Evolutionary conservation across 2,329 filamentous ascomycete genomes (phyloP).

Genomic region (Colletotrichum lupini): DNA sequence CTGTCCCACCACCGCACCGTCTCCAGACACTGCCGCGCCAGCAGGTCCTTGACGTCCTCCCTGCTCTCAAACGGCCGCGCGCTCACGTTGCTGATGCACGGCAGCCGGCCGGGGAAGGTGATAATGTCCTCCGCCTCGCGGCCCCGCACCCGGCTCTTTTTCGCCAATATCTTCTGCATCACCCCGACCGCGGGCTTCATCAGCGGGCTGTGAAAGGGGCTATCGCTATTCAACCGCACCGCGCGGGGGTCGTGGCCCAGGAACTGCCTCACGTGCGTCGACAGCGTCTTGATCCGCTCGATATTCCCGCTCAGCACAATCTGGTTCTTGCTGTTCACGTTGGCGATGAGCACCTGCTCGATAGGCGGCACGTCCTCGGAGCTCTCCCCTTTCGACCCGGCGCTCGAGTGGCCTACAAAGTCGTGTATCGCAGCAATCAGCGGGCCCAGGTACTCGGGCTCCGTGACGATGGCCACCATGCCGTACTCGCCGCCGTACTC

Average conservation of each 20-base stretch:
- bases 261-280: constrained; percentile 89
- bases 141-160: constrained; percentile 64
- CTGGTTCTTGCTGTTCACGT: constrained; percentile 96
- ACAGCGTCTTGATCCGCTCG: constrained; percentile 80
- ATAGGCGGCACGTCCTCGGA: constrained; percentile 78
- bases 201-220: constrained; percentile 90
- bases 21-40: constrained; percentile 87
- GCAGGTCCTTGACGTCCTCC: constrained; percentile 80
- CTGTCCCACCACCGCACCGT: constrained; percentile 96
- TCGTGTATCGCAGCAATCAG: constrained; percentile 81
- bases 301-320: constrained; percentile 93
- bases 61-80: constrained; percentile 80
- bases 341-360: constrained; percentile 89
- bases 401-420: constrained; percentile 77
- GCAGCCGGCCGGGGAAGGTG: constrained; percentile 78
- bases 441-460: constrained; percentile 77
- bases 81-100: constrained; percentile 88
- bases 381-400: constrained; percentile 76
- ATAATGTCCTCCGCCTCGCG: constrained; percentile 72
- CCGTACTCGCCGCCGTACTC: constrained; percentile 85
- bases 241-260: constrained; percentile 91
- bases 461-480: constrained; percentile 93
- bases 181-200: constrained; percentile 86
- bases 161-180: constrained; percentile 76
- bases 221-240: constrained; percentile 86